phyloP scores from a whole-genome alignment of 768 basidiomycete genomes.

The Dictyophora rubrovolvata region DNA sequence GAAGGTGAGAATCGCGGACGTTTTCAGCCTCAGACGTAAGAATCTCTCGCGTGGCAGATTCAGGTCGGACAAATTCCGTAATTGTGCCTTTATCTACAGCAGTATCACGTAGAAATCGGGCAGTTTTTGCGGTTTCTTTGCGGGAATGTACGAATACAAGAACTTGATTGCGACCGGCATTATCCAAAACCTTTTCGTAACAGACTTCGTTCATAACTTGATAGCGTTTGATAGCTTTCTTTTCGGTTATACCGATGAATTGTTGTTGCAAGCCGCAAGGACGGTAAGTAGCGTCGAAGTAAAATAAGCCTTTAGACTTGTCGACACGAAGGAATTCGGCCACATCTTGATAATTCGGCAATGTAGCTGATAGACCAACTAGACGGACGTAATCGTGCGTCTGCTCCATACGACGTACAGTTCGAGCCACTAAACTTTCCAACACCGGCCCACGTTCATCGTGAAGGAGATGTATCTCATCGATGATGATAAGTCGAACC shows the following conservation, averaged over 20 bases:
- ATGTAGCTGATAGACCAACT: constrained; percentile 89
- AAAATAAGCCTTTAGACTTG: constrained; percentile 84
- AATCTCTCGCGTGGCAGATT: constrained; percentile 85
- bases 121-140: constrained; percentile 97
- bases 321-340: constrained; percentile 96
- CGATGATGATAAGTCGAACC: constrained; percentile 91
- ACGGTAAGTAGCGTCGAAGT: constrained; percentile 90
- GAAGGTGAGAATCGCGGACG: constrained; percentile 72
- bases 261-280: constrained; percentile 95
- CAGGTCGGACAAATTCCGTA: constrained; percentile 90
- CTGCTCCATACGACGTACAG: constrained; percentile 90
- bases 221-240: constrained; percentile 97
- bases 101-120: constrained; percentile 86
- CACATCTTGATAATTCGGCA: constrained; percentile 98
- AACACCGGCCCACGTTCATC: constrained; percentile 97
- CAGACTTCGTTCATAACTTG: constrained; percentile 98
- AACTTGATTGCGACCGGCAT: constrained; percentile 81
- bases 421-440: constrained; percentile 82
- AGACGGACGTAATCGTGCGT: constrained; percentile 88
- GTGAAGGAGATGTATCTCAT: constrained; percentile 95
- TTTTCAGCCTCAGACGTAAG: constrained; percentile 73
- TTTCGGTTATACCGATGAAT: constrained; percentile 96
- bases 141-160: constrained; percentile 97
- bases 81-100: constrained; percentile 96
- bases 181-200: constrained; percentile 96